Conservation (phyloP, 495 filamentous ascomycete species). For the Aspergillus incahuasiensis region DNA sequence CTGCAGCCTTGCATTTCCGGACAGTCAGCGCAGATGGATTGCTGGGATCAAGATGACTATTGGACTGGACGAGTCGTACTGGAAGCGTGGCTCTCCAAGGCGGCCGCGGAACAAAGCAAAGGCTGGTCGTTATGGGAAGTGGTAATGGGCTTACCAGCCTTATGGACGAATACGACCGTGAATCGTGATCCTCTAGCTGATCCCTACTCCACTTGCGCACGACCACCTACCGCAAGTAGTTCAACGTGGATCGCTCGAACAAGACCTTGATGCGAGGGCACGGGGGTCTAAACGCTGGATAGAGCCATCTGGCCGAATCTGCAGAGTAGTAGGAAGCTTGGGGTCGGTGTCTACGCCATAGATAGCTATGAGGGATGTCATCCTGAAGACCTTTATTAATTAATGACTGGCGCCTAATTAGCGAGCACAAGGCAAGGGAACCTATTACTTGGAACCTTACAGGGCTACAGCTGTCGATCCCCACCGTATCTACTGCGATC, state of each 20-base stretch:
- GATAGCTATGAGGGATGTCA: too few species aligned
- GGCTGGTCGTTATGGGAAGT: neutral
- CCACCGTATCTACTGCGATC: neutral
- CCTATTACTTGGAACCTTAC: neutral
- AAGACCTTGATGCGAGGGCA: neutral
- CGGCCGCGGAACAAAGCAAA: neutral
- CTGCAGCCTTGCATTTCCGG: too few species aligned
- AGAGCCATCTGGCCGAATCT: too few species aligned
- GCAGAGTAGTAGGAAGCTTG: too few species aligned
- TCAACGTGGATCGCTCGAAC: neutral
- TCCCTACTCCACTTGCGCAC: neutral
- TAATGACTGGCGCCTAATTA: too few species aligned
- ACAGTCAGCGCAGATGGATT: too few species aligned
- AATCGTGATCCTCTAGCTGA: neutral
- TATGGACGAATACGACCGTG: neutral
- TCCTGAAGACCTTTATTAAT: too few species aligned
- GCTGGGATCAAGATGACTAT: too few species aligned
- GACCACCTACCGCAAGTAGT: constrained; percentile 7
- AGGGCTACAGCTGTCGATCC: neutral
- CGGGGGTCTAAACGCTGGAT: too few species aligned
- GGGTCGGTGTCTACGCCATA: too few species aligned
- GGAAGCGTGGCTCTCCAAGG: neutral
- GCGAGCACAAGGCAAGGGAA: too few species aligned
- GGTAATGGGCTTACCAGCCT: neutral
- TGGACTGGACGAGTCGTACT: too few species aligned